These are phyloP conservation scores for Aspergillus calidoustus DNA, from an alignment of 2,329 filamentous ascomycete genomes.

Conservation along the genomic window DNA sequence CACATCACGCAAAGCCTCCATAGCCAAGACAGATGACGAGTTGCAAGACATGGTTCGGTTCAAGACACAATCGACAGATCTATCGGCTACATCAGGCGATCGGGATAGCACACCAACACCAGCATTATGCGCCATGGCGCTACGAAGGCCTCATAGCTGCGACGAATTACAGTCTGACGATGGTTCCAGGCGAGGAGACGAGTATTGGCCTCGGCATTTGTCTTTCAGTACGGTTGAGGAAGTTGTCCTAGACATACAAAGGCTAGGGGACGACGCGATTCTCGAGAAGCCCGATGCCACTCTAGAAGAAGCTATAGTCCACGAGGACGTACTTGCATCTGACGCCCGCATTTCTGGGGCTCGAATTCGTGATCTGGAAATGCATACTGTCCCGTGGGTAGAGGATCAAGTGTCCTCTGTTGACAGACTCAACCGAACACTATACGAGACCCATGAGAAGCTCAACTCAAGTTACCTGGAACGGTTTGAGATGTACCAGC, in stretches of 20 bases:
- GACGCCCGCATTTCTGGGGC: slow-evolving; percentile 42
- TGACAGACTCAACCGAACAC: slow-evolving; percentile 65
- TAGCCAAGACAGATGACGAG: slow-evolving; percentile 30
- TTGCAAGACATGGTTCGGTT: slow-evolving; percentile 34
- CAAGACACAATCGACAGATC: slow-evolving; percentile 36
- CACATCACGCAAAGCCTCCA: slow-evolving; percentile 22
- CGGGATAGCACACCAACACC: slow-evolving; percentile 31
- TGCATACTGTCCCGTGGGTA: slow-evolving; percentile 48
- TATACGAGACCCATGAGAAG: slow-evolving; percentile 66
- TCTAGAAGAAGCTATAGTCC: slow-evolving; percentile 46
- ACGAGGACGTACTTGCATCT: slow-evolving; percentile 45
- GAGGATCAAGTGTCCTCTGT: slow-evolving; percentile 48
- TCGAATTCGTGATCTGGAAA: slow-evolving; percentile 43
- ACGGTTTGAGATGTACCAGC: slow-evolving; percentile 71
- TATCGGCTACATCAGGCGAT: slow-evolving; percentile 27
- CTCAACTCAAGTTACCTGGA: slow-evolving; percentile 71
- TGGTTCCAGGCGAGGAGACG: slow-evolving; percentile 28
- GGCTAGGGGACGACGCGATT: slow-evolving; percentile 31
- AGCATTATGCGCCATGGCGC: slow-evolving; percentile 30
- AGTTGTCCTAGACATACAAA: slow-evolving; percentile 44
- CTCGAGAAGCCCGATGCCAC: slow-evolving; percentile 43
- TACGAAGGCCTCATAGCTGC: slow-evolving; percentile 46
- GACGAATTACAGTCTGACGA: slow-evolving; percentile 31
- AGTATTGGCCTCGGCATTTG: slow-evolving; percentile 47
- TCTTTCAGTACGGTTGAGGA: slow-evolving; percentile 56